These are phyloP conservation scores for Tremellales sp. DNA, from an alignment of 1,284 basidiomycete genomes.

Conservation along the genomic window DNA sequence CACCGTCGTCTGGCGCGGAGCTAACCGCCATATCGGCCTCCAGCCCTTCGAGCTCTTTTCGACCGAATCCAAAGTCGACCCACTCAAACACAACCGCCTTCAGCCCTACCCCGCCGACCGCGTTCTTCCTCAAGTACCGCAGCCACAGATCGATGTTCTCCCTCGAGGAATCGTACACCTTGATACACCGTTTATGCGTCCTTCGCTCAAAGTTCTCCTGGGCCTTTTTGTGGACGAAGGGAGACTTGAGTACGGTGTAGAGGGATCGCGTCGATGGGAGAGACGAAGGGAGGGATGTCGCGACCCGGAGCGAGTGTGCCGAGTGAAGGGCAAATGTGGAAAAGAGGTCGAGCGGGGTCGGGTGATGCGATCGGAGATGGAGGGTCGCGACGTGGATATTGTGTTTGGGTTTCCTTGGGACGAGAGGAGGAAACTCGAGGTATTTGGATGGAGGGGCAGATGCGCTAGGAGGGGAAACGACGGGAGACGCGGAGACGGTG, in stretches of 20 bases:
- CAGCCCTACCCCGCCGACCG: constrained; percentile 81
- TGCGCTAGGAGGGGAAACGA: too few species aligned
- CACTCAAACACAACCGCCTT: constrained; percentile 74
- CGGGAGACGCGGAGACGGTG: too few species aligned
- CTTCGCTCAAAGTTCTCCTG: constrained; percentile 93
- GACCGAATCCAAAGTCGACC: constrained; percentile 49
- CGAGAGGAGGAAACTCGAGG: constrained; percentile 5
- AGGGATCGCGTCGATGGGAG: constrained; percentile 75
- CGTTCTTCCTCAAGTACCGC: constrained; percentile 71
- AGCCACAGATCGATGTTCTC: constrained; percentile 79
- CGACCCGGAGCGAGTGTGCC: constrained; percentile 78
- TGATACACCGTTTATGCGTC: constrained; percentile 79
- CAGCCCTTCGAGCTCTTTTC: constrained; percentile 8
- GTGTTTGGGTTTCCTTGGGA: constrained; percentile 52
- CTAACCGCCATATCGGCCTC: constrained; percentile 8
- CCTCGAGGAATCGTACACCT: constrained; percentile 82
- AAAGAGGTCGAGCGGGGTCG: constrained; percentile 67
- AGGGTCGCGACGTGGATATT: constrained; percentile 75
- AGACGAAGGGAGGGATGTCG: constrained; percentile 62
- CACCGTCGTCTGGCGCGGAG: too few species aligned
- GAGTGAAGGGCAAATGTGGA: constrained; percentile 80
- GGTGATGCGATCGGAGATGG: constrained; percentile 75
- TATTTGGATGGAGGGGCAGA: too few species aligned
- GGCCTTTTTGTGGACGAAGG: constrained; percentile 90
- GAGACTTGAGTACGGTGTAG: constrained; percentile 81